Conservation (phyloP, 768 basidiomycete species). For the Tylopilus plumbeoviolaceoides region DNA sequence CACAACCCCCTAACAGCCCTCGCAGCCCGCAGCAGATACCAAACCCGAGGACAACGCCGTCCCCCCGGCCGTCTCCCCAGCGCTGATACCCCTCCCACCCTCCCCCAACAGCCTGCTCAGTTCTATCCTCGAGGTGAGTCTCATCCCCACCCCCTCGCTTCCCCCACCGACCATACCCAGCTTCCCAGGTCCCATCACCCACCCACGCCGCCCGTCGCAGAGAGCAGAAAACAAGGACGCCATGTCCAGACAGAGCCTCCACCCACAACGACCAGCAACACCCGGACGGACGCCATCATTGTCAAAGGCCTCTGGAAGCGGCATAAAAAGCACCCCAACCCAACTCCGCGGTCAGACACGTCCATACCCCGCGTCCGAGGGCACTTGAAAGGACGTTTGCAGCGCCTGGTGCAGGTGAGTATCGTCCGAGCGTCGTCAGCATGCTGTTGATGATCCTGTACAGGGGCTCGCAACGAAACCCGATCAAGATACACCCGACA, state of each 20-base stretch:
- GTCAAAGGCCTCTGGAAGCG: conserved; percentile 14
- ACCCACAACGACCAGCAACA: background rate
- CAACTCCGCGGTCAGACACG: background rate
- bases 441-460: background rate
- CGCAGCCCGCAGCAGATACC: conserved; percentile 6
- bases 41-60: conserved; percentile 1
- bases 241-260: conserved; percentile 8
- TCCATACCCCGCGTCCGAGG: background rate
- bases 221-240: background rate
- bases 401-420: conserved; percentile 17
- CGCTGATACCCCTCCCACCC: conserved; percentile 21
- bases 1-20: conserved; percentile 1
- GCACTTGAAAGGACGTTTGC: conserved; percentile 11
- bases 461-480: conserved; percentile 6
- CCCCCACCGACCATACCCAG: conserved; percentile 7
- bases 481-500: background rate
- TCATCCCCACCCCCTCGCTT: background rate
- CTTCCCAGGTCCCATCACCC: conserved; percentile 10
- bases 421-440: background rate
- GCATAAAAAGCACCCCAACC: conserved; percentile 1
- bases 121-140: conserved; percentile 20
- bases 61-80: conserved; percentile 8
- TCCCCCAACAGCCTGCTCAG: conserved; percentile 15
- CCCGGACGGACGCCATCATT: background rate
- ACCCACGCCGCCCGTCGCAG: conserved; percentile 1